Evolutionary conservation across 257 asterid species (phyloP).

Genomic region (Nyctanthes arbortristis): DNA sequence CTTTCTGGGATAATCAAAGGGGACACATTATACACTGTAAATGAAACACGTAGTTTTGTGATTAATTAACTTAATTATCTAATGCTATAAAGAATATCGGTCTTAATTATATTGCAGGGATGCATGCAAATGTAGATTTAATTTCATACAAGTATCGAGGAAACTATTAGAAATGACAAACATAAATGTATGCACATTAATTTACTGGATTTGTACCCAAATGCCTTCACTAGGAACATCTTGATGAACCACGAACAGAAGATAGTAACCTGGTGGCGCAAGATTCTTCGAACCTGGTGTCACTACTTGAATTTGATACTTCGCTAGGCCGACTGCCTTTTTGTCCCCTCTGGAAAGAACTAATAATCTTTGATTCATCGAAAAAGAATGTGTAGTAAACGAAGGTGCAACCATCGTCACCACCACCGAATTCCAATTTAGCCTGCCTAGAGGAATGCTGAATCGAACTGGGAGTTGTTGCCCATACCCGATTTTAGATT

Average conservation of each 20-base stretch:
- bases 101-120: too few relatives aligned
- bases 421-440: background rate
- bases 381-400: conserved; percentile 12
- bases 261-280: conserved; percentile 22
- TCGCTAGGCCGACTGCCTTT: background rate
- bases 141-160: too few relatives aligned
- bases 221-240: conserved; percentile 24
- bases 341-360: background rate
- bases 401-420: conserved; percentile 23
- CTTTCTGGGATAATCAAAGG: too few relatives aligned
- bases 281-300: conserved; percentile 12
- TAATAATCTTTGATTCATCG: conserved; percentile 27
- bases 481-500: background rate
- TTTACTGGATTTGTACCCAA: conserved; percentile 18
- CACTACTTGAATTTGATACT: conserved; percentile 9
- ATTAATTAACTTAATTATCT: too few relatives aligned
- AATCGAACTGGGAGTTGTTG: conserved; percentile 2
- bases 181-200: background rate
- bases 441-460: background rate
- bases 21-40: too few relatives aligned
- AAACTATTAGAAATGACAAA: too few relatives aligned
- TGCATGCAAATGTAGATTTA: too few relatives aligned
- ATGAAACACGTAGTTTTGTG: too few relatives aligned
- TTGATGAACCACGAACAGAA: conserved; percentile 19
- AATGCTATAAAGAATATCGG: too few relatives aligned